Evolutionary conservation across 2,329 filamentous ascomycete genomes (phyloP).

Genomic region (Exophiala aquamarina): DNA sequence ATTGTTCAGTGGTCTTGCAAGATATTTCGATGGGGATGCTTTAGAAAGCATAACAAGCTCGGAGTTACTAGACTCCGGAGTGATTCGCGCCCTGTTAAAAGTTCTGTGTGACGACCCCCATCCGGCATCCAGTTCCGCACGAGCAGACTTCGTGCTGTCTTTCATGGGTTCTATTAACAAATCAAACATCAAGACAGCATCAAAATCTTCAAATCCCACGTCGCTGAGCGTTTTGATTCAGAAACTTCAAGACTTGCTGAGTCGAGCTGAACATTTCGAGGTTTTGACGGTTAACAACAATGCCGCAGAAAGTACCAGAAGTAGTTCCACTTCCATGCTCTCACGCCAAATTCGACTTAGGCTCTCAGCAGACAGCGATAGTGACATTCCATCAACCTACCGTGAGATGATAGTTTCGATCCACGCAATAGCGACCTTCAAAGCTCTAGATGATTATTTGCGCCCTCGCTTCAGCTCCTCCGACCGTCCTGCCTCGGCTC

Average conservation of each 20-base stretch:
- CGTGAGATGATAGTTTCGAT: slow-evolving; percentile 98
- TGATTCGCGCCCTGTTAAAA: slow-evolving; percentile 79
- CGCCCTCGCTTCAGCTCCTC: slow-evolving; percentile 82
- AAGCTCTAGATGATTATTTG: slow-evolving; percentile 92
- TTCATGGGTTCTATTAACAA: slow-evolving; percentile 78
- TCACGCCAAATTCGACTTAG: slow-evolving; percentile 92
- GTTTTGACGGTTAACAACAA: slow-evolving; percentile 95
- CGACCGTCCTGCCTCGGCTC: slow-evolving; percentile 67
- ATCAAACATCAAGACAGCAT: slow-evolving; percentile 61
- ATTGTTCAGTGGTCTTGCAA: slow-evolving; percentile 73
- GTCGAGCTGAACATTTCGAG: slow-evolving; percentile 96
- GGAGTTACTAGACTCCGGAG: slow-evolving; percentile 84
- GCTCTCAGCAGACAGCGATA: slow-evolving; percentile 83
- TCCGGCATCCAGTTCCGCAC: slow-evolving; percentile 51
- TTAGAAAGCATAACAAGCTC: slow-evolving; percentile 93
- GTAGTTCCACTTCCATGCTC: slow-evolving; percentile 91
- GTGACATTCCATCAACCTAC: slow-evolving; percentile 83
- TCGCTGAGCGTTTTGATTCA: slow-evolving; percentile 88
- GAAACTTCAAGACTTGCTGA: slow-evolving; percentile 93
- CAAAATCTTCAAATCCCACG: slow-evolving; percentile 67
- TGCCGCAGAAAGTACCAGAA: slow-evolving; percentile 83
- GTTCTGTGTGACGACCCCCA: slow-evolving; percentile 56
- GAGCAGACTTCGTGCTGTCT: slow-evolving; percentile 81
- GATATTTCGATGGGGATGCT: slow-evolving; percentile 85
- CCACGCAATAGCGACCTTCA: slow-evolving; percentile 97